phyloP scores from a whole-genome alignment of 345 rosid genomes.

The Kandelia obovata region DNA sequence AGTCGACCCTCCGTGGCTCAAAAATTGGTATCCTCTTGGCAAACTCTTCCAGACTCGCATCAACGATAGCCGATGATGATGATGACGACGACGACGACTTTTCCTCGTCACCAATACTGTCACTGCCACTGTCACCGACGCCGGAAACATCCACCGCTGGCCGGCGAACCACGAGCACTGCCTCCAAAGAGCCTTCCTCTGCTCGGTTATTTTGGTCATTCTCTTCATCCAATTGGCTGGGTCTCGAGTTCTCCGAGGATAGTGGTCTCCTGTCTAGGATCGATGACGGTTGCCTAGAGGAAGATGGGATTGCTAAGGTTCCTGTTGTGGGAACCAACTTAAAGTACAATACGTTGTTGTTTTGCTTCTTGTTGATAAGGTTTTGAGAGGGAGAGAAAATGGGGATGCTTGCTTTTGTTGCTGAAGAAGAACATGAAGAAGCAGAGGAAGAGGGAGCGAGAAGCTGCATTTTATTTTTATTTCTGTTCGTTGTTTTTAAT shows the following conservation, averaged over 20 bases:
- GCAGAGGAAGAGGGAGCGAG: constrained; percentile 44
- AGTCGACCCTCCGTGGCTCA: constrained; percentile 66
- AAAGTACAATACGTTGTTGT: constrained; percentile 20
- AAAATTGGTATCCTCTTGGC: constrained; percentile 89
- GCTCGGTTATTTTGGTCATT: background rate
- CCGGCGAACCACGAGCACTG: constrained; percentile 56
- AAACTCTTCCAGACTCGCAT: constrained; percentile 55
- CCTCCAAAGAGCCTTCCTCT: constrained; percentile 29
- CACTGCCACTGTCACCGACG: constrained; percentile 33
- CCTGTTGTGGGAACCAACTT: constrained; percentile 23
- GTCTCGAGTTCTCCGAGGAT: constrained; percentile 1
- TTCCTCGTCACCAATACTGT: constrained; percentile 13
- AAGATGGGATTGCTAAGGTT: constrained; percentile 23
- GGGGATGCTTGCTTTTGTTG: constrained; percentile 39
- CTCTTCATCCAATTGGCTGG: constrained; percentile 5
- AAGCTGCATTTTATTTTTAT: constrained; percentile 37
- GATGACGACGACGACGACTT: constrained; percentile 24
- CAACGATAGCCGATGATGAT: constrained; percentile 41
- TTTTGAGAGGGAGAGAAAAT: constrained; percentile 41
- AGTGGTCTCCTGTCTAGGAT: constrained; percentile 36
- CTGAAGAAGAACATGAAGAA: constrained; percentile 35
- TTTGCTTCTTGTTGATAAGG: constrained; percentile 18
- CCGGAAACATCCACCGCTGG: constrained; percentile 56
- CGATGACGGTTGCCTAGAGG: constrained; percentile 22
- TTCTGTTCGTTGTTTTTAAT: background rate